A percentile compares a stretch with the other conserved stretches of the same genome.
Evolutionary conservation across 2,329 filamentous ascomycete genomes (phyloP).

Genomic region (Ceratocystis albifundus): DNA sequence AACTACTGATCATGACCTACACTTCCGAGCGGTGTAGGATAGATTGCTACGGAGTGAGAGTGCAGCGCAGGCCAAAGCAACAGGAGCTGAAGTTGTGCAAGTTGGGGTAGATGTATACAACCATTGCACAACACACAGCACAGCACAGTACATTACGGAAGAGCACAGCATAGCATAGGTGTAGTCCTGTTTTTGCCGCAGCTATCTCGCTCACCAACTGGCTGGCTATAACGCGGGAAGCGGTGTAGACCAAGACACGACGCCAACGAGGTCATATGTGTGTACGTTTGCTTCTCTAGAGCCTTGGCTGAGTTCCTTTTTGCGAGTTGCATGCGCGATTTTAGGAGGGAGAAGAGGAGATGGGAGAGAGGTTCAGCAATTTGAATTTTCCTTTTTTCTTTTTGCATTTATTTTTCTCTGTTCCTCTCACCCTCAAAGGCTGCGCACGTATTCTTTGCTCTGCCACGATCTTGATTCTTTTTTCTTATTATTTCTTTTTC

Average conservation of each 20-base stretch:
- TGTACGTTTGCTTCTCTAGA: background rate
- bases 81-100: background rate
- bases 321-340: background rate
- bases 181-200: background rate
- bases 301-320: background rate
- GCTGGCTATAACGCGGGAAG: no score
- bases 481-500: constrained; percentile 12
- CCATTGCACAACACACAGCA: background rate
- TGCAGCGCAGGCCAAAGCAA: background rate
- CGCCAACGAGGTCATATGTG: background rate
- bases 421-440: background rate
- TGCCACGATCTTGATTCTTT: constrained; percentile 11
- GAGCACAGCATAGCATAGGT: background rate
- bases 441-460: background rate
- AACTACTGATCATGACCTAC: constrained; percentile 15
- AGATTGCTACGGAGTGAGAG: background rate
- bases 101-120: background rate
- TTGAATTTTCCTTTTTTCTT: background rate
- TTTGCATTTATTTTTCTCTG: background rate
- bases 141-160: background rate
- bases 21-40: constrained; percentile 18
- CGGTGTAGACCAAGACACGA: background rate
- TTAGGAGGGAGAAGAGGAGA: background rate
- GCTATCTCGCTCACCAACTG: no score
- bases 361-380: background rate